Evolutionary conservation across 177 flowering plant species (phyloP), one percentile per base, ranked within the genome.

Genomic region (Vitis hybrid): DNA sequence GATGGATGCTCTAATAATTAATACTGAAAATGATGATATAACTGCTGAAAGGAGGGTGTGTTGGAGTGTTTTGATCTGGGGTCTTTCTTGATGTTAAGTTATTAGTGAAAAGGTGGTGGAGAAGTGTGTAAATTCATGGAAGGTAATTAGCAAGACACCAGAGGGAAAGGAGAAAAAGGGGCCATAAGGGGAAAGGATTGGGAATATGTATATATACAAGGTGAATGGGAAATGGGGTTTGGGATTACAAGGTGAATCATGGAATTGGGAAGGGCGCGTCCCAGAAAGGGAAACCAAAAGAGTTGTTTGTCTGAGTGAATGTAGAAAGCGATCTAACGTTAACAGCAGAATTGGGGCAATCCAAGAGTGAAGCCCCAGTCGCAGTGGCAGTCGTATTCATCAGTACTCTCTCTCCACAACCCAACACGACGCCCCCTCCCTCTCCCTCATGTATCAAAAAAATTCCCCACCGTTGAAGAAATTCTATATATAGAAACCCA

Each of bases 301-400:
- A 75, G 71, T 49, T 13, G 74, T 62, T 67, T 75, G 71, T 71
- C 78, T 50, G 58, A 68, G 58, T 76, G 69, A 65, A 68, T 68
- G 63, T 59, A 65, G 76, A 76, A 73, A 77, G 80, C 80, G 71
- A 77, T 77, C 66, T 65, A 68, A 60, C 79, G 62, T 60, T 45
- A 58, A 49, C 66, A 31, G 63, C 60, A 50, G 20, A 29, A 69
- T 49, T 51, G 51, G 10, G 34, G 61, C 54, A 19, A 50, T 50
- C 50, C 14, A 51, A 68, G 64, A 74, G 68, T 61, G 73, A 59
- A 74, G 70, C 60, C 70, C 50, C 56, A 70, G 73, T 55, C 65
- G 45, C 59, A 63, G 64, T 61, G 66, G 1, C n/a, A 68, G 29
- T n/a, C 63, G n/a, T 51, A 54, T 1, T 53, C 51, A 26, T 39